Evolutionary conservation across 177 flowering plant genomes (phyloP).

Genomic region (Vitis hybrid): DNA sequence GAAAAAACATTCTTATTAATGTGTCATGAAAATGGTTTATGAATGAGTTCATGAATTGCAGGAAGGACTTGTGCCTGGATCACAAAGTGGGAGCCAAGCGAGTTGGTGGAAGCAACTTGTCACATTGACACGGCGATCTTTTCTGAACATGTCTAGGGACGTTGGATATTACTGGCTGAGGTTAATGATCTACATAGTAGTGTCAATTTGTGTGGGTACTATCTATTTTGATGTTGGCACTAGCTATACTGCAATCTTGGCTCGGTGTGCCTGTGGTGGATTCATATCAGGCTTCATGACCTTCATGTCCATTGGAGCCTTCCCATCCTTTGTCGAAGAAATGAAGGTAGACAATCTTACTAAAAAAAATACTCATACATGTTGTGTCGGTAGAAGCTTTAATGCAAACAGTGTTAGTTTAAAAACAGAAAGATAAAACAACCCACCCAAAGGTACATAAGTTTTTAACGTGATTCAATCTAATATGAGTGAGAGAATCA

Average conservation of each 20-base stretch:
- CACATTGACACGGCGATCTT: slow-evolving; percentile 56
- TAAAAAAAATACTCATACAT: not conserved
- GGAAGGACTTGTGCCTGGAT: slow-evolving; percentile 34
- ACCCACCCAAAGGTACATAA: too few relatives aligned
- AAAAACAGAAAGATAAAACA: too few relatives aligned
- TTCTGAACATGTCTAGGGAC: slow-evolving; percentile 70
- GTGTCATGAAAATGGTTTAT: too few relatives aligned
- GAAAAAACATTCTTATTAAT: too few relatives aligned
- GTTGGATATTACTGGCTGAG: slow-evolving; percentile 79
- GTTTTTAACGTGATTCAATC: too few relatives aligned
- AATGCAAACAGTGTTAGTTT: too few relatives aligned
- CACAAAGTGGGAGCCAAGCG: slow-evolving; percentile 43
- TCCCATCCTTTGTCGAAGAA: slow-evolving; percentile 81
- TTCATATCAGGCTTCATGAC: slow-evolving; percentile 81
- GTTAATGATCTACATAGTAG: slow-evolving; percentile 39
- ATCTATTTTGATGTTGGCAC: slow-evolving; percentile 62
- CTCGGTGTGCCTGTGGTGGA: slow-evolving; percentile 62
- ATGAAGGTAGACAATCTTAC: slow-evolving; percentile 50
- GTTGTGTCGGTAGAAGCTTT: too few relatives aligned
- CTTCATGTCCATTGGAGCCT: slow-evolving; percentile 84
- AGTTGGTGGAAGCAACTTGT: slow-evolving; percentile 68
- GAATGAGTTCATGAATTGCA: slow-evolving; percentile 16
- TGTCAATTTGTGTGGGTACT: slow-evolving; percentile 64
- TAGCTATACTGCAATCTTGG: slow-evolving; percentile 47
- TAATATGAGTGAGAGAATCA: too few relatives aligned